Base-by-base conservation (phyloP, 441 rosid genomes). In the Bruguiera hainesii region DNA sequence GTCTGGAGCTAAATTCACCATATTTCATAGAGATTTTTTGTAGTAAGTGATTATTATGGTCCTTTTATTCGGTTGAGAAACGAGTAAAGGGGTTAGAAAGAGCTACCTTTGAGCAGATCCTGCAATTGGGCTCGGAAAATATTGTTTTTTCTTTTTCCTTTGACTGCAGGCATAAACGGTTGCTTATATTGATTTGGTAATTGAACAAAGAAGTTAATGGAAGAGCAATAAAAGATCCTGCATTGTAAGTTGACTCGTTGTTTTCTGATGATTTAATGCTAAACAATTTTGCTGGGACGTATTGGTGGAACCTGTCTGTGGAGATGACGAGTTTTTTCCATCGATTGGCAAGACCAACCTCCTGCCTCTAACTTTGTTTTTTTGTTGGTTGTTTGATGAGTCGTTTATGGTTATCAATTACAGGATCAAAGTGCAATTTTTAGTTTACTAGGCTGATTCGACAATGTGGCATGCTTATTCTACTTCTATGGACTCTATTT, bases 11-110 rank as follows among this genome's bases (percentile, higher is more conserved):
- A 33, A 33, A 33, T 63, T 37, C 1, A 13, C 35, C 5, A 35
- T 39, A 33, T 72, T 71, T 68, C 61, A 3, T 25, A 0, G 42
- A 57, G 4, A 53, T 50, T 18, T 28, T 51, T 62, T n/a, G 13
- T n/a, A 23, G 20, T 69, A 10, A n/a, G 37, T 33, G 9, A 33
- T 33, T 8, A 33, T 7, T 33, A 1, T 7, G 37, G 37, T 33
- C 10, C 37, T 33, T 33, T 33, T 33, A 1, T 33, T 7, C 37
- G 9, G 10, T 7, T 33, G 37, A 7, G 9, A 7, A 33, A 33
- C 37, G 37, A 33, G 37, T 33, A 7, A 7, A 33, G 1, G 39
- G 13, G 13, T 9, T 25, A 19, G 28, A 28, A 5, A 11, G 26
- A 18, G 26, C 18, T 65, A 8, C 6, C 31, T 8, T 52, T 15